A percentile compares a stretch with the other conserved stretches of the same genome.
Evolutionary conservation across 2,329 filamentous ascomycete genomes (phyloP).

Genomic region (Clarireedia paspali): DNA sequence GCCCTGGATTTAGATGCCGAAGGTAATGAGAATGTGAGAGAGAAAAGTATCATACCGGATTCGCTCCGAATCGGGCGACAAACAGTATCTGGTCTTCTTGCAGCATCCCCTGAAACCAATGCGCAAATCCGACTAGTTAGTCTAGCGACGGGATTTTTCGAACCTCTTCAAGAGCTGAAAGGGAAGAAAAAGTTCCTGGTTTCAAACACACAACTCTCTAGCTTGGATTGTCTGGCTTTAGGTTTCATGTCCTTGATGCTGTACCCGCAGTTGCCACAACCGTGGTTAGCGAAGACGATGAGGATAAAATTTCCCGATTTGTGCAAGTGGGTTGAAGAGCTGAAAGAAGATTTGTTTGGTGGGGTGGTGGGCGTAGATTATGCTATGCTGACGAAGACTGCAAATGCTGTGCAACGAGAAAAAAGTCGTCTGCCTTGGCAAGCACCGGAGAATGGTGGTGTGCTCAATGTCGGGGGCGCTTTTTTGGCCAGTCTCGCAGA

Average conservation of each 20-base stretch:
- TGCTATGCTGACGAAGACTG: constrained; percentile 18
- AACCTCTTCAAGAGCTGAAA: constrained; percentile 59
- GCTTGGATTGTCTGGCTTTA: constrained; percentile 71
- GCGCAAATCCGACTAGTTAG: constrained; percentile 70
- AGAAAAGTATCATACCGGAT: constrained; percentile 30
- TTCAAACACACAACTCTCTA: constrained; percentile 42
- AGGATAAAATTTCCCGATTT: constrained; percentile 39
- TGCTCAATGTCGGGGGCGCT: constrained; percentile 21
- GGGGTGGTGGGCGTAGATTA: constrained; percentile 21
- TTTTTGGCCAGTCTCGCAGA: constrained; percentile 25
- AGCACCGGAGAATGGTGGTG: constrained; percentile 22
- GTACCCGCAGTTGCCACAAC: constrained; percentile 49
- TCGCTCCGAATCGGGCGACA: constrained; percentile 30
- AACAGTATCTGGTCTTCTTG: constrained; percentile 46
- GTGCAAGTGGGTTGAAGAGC: constrained; percentile 36
- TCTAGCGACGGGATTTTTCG: constrained; percentile 62
- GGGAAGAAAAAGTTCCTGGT: constrained; percentile 49
- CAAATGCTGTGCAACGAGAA: constrained; percentile 10
- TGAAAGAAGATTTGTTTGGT: constrained; percentile 34
- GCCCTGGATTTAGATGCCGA: constrained; percentile 55
- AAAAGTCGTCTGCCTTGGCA: constrained; percentile 26
- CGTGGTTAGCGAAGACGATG: constrained; percentile 54
- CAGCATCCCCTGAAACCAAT: constrained; percentile 62
- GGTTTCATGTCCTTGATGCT: constrained; percentile 74
- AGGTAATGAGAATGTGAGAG: constrained; percentile 25